Conservation (phyloP, 2,329 filamentous ascomycete genomes). For the Colletotrichum noveboracense region DNA sequence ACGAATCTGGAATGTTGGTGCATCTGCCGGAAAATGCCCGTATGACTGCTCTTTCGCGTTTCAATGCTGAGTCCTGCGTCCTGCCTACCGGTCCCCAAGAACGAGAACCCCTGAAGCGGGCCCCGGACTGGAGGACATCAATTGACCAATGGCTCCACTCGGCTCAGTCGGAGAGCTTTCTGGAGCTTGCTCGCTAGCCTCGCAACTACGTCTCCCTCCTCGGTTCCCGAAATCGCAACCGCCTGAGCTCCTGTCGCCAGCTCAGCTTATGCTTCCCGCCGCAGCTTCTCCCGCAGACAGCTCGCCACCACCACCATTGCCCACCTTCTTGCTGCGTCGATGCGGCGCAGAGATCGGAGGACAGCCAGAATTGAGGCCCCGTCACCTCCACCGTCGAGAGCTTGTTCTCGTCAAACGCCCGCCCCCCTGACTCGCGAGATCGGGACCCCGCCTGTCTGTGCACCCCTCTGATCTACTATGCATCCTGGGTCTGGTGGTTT, state of each 20-base stretch:
- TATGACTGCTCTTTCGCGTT: slow-evolving; percentile 5
- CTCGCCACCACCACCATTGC: background rate
- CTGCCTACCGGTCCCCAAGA: background rate
- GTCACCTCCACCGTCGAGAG: background rate
- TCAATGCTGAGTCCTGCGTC: background rate
- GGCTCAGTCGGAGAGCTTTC: slow-evolving; percentile 5
- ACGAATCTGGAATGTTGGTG: slow-evolving; percentile 5
- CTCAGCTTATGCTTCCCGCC: background rate
- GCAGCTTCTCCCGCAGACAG: background rate
- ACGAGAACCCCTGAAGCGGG: background rate
- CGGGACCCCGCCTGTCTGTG: background rate
- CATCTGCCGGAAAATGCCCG: background rate
- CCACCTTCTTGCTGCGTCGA: background rate
- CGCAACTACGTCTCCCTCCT: background rate
- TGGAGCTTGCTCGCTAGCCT: slow-evolving; percentile 8
- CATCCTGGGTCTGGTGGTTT: background rate
- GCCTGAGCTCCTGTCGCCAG: background rate
- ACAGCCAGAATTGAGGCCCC: background rate
- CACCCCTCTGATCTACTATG: slow-evolving; percentile 8
- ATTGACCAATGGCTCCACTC: slow-evolving; percentile 17
- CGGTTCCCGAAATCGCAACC: slow-evolving; percentile 1
- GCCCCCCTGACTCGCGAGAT: slow-evolving; percentile 5
- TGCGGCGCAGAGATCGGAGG: background rate
- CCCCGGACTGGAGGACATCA: background rate
- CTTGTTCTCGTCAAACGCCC: background rate